Base-by-base conservation (phyloP, 2,329 filamentous ascomycete species). In the Pseudogymnoascus sp. region DNA sequence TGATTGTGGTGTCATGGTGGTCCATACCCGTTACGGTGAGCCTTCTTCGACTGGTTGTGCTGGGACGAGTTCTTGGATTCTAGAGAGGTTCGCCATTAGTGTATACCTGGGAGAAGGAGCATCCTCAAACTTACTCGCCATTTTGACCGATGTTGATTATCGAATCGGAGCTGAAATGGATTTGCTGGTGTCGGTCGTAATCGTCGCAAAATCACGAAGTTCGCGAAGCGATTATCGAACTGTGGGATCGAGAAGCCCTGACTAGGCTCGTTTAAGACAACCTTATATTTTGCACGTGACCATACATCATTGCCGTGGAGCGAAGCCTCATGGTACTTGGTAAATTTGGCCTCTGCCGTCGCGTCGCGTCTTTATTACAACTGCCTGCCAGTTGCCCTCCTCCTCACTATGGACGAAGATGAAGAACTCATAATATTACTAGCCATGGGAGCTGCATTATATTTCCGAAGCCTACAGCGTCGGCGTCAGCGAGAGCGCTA, bases 21-120 rank as follows among this genome's bases (percentile, higher is more conserved):
- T 65, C 83, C 88, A 75, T 89, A 97, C 93, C 95, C 95, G 86
- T 99, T 99, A 79, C 89, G 88, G 89, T 99, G 95, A 83, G 92
- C 93, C 90, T 99, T 99, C 85, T 90, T 90, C 80, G 86, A 87
- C 88, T 95, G 90, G 84, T 97, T 97, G 85, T 97, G 92, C 87
- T 97, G 93, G 77, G 93, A 97, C 84, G 91, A 96, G 89, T 97
- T 97, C 92, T 97, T 97, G 76, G 95, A 97, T 87, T 97, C 93
- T 97, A 78, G 21, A 42, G 37, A 60, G 36, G 34, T 38, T 38
- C 60, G 16, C 18, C 18, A 60, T 66, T 59, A 66, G 59, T 25
- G 60, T 31, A 25, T 34, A 25, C 36, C 14, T 25, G 25, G 5
- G 18, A 60, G 14, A 31, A 16, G 53, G 25, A 38, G 21, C 60